Evolutionary conservation across 495 filamentous ascomycete species (phyloP).

Genomic region (Terfezia boudieri): DNA sequence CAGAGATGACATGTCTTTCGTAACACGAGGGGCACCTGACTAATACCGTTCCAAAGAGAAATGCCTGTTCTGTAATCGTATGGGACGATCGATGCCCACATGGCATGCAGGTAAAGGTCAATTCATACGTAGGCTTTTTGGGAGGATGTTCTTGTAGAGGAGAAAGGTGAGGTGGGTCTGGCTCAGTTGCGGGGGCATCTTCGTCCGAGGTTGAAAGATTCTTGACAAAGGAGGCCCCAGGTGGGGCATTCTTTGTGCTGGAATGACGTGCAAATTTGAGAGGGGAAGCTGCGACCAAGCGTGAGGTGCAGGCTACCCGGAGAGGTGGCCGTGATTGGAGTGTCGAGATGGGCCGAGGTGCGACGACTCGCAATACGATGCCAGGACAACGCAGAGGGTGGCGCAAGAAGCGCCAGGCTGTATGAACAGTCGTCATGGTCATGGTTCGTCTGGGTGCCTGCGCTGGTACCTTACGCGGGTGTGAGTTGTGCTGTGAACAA

Average conservation of each 20-base stretch:
- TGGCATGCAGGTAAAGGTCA: slow-evolving; percentile 82
- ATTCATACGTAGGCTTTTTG: slow-evolving; percentile 48
- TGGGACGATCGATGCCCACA: slow-evolving; percentile 57
- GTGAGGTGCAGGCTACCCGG: no score
- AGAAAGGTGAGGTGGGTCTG: no score
- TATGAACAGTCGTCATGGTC: no score
- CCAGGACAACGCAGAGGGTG: not conserved
- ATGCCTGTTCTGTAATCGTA: slow-evolving; percentile 70
- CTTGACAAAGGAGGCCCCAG: not conserved
- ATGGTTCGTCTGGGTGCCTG: no score
- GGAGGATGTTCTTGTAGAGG: not conserved
- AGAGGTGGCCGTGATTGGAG: no score
- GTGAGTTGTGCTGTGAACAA: no score
- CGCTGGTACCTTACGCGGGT: no score
- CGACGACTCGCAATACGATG: not conserved
- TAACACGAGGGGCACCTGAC: slow-evolving; percentile 69
- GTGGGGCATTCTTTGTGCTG: not conserved
- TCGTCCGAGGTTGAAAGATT: not conserved
- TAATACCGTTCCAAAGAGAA: slow-evolving; percentile 68
- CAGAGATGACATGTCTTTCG: slow-evolving; percentile 72
- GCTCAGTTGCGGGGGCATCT: no score
- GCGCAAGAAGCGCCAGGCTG: not conserved
- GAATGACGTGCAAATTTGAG: not conserved
- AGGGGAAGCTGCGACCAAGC: not conserved
- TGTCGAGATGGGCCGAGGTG: not conserved